These are phyloP conservation scores for Dactylellina haptotyla DNA, from an alignment of 2,329 filamentous ascomycete genomes.

Conservation along the genomic window DNA sequence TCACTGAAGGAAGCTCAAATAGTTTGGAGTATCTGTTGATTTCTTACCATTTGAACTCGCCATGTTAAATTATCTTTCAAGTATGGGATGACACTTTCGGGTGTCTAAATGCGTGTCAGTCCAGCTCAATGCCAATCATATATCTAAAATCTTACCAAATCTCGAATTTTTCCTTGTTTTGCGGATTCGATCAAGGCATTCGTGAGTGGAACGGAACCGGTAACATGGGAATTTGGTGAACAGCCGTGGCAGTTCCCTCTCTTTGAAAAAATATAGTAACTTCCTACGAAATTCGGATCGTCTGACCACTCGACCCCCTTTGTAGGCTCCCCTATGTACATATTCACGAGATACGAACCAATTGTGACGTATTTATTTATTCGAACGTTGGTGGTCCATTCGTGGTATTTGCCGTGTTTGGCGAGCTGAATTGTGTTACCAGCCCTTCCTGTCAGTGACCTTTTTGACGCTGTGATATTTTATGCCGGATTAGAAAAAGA, in stretches of 20 bases:
- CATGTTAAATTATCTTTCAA: conserved; percentile 30
- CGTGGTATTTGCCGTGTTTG: conserved; percentile 33
- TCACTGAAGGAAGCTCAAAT: neutral
- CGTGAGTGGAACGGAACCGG: conserved; percentile 41
- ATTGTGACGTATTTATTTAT: conserved; percentile 28
- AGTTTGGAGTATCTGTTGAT: neutral
- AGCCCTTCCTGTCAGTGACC: neutral
- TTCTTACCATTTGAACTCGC: conserved; percentile 35
- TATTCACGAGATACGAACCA: conserved; percentile 38
- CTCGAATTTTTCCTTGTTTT: conserved; percentile 18
- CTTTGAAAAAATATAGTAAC: conserved; percentile 46
- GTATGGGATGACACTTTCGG: conserved; percentile 32
- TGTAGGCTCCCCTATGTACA: conserved; percentile 27
- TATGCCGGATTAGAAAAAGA: neutral
- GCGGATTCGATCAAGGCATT: conserved; percentile 29
- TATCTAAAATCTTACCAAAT: conserved; percentile 13
- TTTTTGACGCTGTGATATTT: conserved; percentile 9
- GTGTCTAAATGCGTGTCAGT: conserved; percentile 8
- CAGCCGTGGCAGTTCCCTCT: conserved; percentile 36
- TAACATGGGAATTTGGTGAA: conserved; percentile 21
- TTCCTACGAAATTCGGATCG: conserved; percentile 43
- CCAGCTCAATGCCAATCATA: neutral
- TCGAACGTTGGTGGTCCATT: conserved; percentile 48
- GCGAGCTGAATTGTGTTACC: neutral
- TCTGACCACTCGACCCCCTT: conserved; percentile 32